These are phyloP conservation scores for Acanthamoeba royreba DNA, from an alignment of 208 protist species.

Conservation along the genomic window DNA sequence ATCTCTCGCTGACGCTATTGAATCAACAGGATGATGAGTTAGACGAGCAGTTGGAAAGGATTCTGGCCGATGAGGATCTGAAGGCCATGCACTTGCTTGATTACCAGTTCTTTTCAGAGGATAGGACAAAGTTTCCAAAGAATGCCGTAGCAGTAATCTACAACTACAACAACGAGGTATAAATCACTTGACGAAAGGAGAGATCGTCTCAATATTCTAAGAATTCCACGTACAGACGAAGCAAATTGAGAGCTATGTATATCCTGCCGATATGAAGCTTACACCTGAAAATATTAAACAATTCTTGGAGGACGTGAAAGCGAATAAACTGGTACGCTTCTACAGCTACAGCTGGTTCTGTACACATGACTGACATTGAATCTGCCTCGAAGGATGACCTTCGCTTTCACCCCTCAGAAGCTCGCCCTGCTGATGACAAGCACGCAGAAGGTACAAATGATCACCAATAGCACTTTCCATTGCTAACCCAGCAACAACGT, in stretches of 20 bases:
- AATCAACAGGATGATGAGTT: background rate
- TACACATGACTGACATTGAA: background rate
- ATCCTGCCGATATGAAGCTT: background rate
- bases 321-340: background rate
- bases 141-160: background rate
- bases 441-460: background rate
- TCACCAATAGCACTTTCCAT: background rate
- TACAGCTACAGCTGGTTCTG: no score
- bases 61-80: background rate
- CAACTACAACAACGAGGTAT: background rate
- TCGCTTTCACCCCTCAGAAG: background rate
- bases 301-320: background rate
- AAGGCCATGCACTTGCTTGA: background rate
- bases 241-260: background rate
- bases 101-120: background rate
- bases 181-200: background rate
- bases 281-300: background rate
- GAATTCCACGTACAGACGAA: background rate
- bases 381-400: background rate
- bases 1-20: no score
- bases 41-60: background rate
- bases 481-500: no score
- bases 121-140: background rate
- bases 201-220: no score
- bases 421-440: background rate